Evolutionary conservation across 164 flowering plant species (phyloP).

Genomic region (Piper betle): DNA sequence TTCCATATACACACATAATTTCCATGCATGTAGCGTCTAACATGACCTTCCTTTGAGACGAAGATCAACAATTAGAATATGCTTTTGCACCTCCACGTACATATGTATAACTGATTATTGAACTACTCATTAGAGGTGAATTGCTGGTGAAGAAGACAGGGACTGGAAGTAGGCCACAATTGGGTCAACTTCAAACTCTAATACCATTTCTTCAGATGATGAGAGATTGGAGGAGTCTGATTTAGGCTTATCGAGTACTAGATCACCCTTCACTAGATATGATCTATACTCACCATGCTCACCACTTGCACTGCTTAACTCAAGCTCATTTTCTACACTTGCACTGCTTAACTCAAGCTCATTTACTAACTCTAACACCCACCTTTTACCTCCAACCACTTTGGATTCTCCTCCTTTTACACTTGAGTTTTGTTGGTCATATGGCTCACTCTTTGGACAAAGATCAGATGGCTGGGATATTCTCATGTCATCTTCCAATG

Average conservation of each 20-base stretch:
- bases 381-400: not conserved
- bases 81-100: too few species aligned
- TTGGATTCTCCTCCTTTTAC: not conserved
- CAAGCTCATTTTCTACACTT: too few species aligned
- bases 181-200: slow-evolving; percentile 5
- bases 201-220: not conserved
- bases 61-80: too few species aligned
- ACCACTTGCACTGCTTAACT: not conserved
- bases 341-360: slow-evolving; percentile 1
- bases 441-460: not conserved
- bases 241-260: not conserved
- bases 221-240: not conserved
- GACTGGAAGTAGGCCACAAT: slow-evolving; percentile 5
- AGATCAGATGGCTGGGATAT: not conserved
- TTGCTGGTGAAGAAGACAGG: slow-evolving; percentile 1
- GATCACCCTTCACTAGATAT: not conserved
- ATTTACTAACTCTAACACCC: slow-evolving; percentile 3
- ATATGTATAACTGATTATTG: too few species aligned
- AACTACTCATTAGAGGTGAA: not conserved
- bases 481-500: slow-evolving; percentile 2
- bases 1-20: too few species aligned
- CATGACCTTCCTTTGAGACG: too few species aligned
- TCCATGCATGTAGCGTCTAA: too few species aligned
- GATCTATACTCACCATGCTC: not conserved
- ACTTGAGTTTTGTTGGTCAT: not conserved